Conservation (phyloP, 441 rosid species). For the Francoa sonchifolia region DNA sequence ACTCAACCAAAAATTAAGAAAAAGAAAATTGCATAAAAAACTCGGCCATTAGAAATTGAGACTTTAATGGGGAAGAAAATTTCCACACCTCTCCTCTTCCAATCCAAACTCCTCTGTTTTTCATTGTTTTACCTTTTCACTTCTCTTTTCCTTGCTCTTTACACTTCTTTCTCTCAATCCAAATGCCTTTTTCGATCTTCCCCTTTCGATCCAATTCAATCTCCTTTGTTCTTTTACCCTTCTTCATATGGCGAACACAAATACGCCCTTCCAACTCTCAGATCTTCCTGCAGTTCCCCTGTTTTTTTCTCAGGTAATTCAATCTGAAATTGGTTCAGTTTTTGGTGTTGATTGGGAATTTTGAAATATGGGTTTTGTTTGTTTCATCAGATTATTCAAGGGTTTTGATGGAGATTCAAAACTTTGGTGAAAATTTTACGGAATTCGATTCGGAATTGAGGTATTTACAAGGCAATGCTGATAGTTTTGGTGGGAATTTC, state of each 20-base stretch:
- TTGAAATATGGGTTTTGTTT: conserved; percentile 3
- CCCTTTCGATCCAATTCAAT: conserved; percentile 60
- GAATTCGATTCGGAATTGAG: conserved; percentile 22
- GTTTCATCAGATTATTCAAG: conserved; percentile 44
- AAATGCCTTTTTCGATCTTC: conserved; percentile 71
- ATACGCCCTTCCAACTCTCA: conserved; percentile 59
- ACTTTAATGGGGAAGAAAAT: conserved; percentile 20
- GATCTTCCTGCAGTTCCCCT: conserved; percentile 58
- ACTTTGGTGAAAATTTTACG: conserved; percentile 24
- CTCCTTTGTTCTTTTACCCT: conserved; percentile 65
- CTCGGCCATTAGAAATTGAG: not conserved
- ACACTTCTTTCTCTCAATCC: conserved; percentile 36
- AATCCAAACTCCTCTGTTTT: conserved; percentile 70
- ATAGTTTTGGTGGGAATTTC: conserved; percentile 60
- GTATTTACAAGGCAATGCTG: conserved; percentile 34
- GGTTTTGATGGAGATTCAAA: conserved; percentile 44
- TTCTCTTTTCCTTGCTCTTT: conserved; percentile 37
- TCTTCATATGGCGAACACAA: conserved; percentile 71
- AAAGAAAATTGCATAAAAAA: not conserved
- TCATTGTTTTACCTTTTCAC: conserved; percentile 55
- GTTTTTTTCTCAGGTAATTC: conserved; percentile 48
- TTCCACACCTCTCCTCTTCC: conserved; percentile 35
- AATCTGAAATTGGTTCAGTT: too few species aligned
- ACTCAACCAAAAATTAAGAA: too few species aligned
- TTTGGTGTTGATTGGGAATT: not conserved